Evolutionary conservation across 2,329 filamentous ascomycete species (phyloP), one percentile per base, ranked within the genome.

Genomic region (Mycosphaerella arachidis): DNA sequence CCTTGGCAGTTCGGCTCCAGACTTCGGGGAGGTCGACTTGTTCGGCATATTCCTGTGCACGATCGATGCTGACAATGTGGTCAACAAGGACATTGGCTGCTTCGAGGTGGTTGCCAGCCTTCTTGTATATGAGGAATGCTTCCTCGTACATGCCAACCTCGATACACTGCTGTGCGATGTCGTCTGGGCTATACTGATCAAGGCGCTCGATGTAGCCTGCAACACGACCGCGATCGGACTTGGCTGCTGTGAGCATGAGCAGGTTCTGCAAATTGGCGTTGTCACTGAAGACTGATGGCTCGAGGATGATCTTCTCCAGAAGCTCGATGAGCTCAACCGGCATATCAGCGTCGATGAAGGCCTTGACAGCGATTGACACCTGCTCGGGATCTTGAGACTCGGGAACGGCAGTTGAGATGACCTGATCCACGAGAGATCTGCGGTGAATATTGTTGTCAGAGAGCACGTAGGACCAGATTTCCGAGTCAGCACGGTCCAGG

Each of bases 81-180:
- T 99, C 94, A 29, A 99, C 90, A 5, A 99, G 86, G 31, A 99
- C 94, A 66, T 93, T 89, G 68, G 90, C 90, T 31, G 95, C 94
- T 53, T 90, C 89, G 57, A 84, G 81, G 76, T 96, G 92, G 77
- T 96, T 92, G 72, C 89, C 87, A 67, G 92, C 90, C 84, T 99
- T 99, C 86, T 97, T 97, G 84, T 92, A 96, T 68, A 99, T 94
- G 78, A 97, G 91, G 68, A 99, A 97, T 1, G 94, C 94, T 76
- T 99, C 95, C 76, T 99, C 95, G 71, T 90, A 91, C 67, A 99
- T 84, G 63, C 94, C 94, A 60, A 97, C 92, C 60, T 96, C 90
- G 70, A 97, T 94, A 78, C 92, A 97, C 70, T 96, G 89, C 55
- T 88, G 84, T 6, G 94, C 91, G 73, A 97, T 97, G 71, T 97